Base-by-base conservation (phyloP, 2,329 filamentous ascomycete species). In the Colletotrichum sp. region DNA sequence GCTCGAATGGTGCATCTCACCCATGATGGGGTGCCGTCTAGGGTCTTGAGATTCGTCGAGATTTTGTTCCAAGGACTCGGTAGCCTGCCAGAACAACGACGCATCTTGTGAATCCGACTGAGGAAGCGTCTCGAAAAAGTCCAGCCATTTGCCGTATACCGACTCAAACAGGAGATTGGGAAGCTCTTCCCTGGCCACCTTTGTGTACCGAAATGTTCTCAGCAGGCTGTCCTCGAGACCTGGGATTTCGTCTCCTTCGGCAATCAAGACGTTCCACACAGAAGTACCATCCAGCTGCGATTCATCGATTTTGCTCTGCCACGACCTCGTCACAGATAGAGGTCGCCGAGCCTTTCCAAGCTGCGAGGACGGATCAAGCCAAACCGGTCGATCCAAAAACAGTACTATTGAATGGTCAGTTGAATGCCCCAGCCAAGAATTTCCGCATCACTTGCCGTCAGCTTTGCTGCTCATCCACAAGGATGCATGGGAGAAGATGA, bases 61-160 rank as follows among this genome's bases (percentile, higher is more conserved):
- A 62, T 86, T 87, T 26, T 81, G 79, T 74, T 86, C 85, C 2
- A 87, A 78, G 8, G 79, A 81, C 43, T 78, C 78, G 24, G 82
- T 78, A 5, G 81, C 79, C 59, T 81, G 79, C 81, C 80, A 83
- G 74, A 80, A 82, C 8, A 84, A 68, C 2, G 78, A 72, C 3
- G 67, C 43, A 6, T 71, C 77, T 12, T 77, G 74, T 14, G 59
- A 7, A 7, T 52, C 43, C 43, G 65, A 66, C 6, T 61, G 58
- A 5, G 69, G 73, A 28, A 69, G 86, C 82, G 71, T 62, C 21
- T 76, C 74, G 66, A 76, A 76, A 30, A 86, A 81, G 4, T 83
- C 81, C 8, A 80, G 76, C 85, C 85, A 87, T 66, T 82, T 81
- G 58, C 80, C 78, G 64, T 81, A 79, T 3, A 78, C 79, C 8